Conservation (phyloP, 257 asterid genomes). For the Solanum chiquidenum region DNA sequence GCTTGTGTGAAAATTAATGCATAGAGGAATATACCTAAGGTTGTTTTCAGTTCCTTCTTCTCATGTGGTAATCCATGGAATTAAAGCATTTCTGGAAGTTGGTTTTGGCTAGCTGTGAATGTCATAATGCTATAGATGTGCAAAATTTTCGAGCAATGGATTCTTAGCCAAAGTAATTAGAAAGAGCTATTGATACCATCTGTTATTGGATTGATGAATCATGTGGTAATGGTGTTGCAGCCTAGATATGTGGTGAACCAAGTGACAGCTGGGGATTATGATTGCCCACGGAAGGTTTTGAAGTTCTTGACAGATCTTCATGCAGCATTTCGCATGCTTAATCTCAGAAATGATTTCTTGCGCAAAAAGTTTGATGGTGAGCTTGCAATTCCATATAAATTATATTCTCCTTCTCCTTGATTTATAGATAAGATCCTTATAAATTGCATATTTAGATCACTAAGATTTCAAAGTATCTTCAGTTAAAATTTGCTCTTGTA, state of each 20-base stretch:
- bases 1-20: neutral
- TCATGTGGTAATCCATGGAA: neutral
- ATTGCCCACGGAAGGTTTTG: constrained; percentile 78
- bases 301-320: constrained; percentile 87
- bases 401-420: neutral
- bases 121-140: neutral
- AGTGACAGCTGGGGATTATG: constrained; percentile 96
- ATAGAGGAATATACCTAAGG: neutral
- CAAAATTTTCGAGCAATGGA: neutral
- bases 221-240: constrained; percentile 30
- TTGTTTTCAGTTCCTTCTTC: neutral
- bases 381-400: neutral
- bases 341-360: constrained; percentile 89
- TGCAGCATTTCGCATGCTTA: constrained; percentile 94
- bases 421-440: neutral
- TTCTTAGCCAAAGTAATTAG: neutral
- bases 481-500: neutral
- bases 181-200: neutral
- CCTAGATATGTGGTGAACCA: constrained; percentile 96
- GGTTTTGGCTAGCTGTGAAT: neutral
- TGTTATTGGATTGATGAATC: neutral
- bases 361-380: constrained; percentile 96
- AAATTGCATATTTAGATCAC: neutral
- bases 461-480: neutral
- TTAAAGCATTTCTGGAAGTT: neutral